Evolutionary conservation across 495 filamentous ascomycete species (phyloP).

Genomic region (Aspergillus taichungensis): DNA sequence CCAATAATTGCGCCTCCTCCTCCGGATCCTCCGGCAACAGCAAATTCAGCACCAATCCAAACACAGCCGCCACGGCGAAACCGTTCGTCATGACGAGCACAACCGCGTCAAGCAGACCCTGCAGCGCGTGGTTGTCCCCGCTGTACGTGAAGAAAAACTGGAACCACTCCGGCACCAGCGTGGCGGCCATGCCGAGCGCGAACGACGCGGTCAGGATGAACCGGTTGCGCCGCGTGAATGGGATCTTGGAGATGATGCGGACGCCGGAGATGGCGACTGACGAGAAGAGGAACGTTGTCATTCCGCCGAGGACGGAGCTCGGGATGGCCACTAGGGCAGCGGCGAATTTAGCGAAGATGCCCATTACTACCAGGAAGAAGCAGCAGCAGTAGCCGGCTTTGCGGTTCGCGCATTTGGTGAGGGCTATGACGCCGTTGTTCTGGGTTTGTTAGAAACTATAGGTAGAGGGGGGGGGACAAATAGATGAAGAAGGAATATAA

Average conservation of each 20-base stretch:
- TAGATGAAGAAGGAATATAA: too few relatives aligned
- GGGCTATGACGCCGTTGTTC: slow-evolving; percentile 88
- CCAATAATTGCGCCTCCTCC: slow-evolving; percentile 34
- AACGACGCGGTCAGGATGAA: slow-evolving; percentile 81
- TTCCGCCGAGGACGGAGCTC: slow-evolving; percentile 71
- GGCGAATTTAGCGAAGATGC: slow-evolving; percentile 89
- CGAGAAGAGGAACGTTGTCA: slow-evolving; percentile 88
- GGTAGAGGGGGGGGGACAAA: too few relatives aligned
- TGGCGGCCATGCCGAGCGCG: slow-evolving; percentile 71
- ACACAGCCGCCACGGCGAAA: slow-evolving; percentile 55
- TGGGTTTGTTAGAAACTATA: slow-evolving; percentile 26
- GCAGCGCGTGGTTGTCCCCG: slow-evolving; percentile 60
- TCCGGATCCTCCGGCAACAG: slow-evolving; percentile 65
- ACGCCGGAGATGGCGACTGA: slow-evolving; percentile 81
- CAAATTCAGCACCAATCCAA: slow-evolving; percentile 66
- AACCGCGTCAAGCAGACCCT: slow-evolving; percentile 78
- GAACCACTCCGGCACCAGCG: slow-evolving; percentile 73
- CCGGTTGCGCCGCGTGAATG: slow-evolving; percentile 76
- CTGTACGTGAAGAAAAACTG: slow-evolving; percentile 63
- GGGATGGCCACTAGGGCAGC: slow-evolving; percentile 80
- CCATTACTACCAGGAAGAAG: slow-evolving; percentile 81
- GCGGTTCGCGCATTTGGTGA: slow-evolving; percentile 83
- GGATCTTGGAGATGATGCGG: slow-evolving; percentile 68
- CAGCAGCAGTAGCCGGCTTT: slow-evolving; percentile 71
- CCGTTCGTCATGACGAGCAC: slow-evolving; percentile 69